Evolutionary conservation across 345 rosid genomes (phyloP), one percentile per base, ranked within the genome.

Genomic region (Mallotus nudiflorus): DNA sequence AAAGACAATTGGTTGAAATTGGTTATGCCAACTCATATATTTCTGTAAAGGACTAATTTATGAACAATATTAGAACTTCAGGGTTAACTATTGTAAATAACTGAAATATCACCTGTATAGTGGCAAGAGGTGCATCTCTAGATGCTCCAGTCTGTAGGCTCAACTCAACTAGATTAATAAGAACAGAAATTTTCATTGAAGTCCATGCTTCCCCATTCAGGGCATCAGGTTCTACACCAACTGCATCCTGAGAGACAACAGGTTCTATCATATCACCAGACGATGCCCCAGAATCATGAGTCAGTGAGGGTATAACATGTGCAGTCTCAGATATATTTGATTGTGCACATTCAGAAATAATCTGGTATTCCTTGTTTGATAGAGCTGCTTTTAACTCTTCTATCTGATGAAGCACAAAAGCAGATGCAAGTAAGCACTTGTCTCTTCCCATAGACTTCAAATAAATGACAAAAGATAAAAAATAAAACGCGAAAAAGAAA

Each of bases 291-390:
- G 75, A 67, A 70, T 73, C 79, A 73, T 67, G 80, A 49, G 51
- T 81, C 84, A 94, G 67, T 28, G 84, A 82, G 6, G 98, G 96
- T 65, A 83, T 84, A 48, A 72, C 40, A 80, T 75, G 83, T 29
- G 97, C 93, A 22, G 77, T 83, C 85, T 94, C 98, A 68, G 93
- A 87, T 69, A 94, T 77, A 81, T 94, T 94, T 76, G 96, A 84
- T 66, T 78, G 74, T 48, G 95, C 94, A 84, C 98, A 91, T 78
- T 94, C 97, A 18, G 92, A 80, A 73, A 94, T 84, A 78, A 94
- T 90, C 82, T 84, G 95, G 87, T 94, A 94, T 59, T 94, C 97
- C 81, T 52, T 88, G 71, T 87, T 86, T 44, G 97, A 86, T 63
- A 94, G 84, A 53, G 91, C 87, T 44, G 95, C 95, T 85, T 83